These are phyloP conservation scores for Capsicum baccatum DNA, from an alignment of 257 asterid species.

Conservation along the genomic window DNA sequence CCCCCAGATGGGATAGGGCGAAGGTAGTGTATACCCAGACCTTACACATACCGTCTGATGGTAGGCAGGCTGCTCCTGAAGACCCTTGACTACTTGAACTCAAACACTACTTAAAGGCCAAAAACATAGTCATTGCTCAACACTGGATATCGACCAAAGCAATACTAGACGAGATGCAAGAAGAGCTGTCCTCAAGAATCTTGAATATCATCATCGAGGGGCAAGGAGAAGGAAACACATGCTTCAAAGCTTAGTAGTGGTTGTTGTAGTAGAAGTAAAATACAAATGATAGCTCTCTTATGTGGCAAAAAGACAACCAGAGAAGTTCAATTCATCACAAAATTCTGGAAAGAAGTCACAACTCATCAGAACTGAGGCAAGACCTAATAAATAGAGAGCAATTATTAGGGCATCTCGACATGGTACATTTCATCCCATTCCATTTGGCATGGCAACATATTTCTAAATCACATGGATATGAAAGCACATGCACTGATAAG, in stretches of 20 bases:
- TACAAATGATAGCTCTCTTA: slow-evolving; percentile 19
- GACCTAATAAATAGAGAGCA: neutral
- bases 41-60: too few relatives aligned
- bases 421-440: neutral
- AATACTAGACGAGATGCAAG: neutral
- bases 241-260: neutral
- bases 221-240: neutral
- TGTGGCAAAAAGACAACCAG: slow-evolving; percentile 16
- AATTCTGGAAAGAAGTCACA: slow-evolving; percentile 1
- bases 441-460: neutral
- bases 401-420: slow-evolving; percentile 13
- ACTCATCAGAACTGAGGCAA: slow-evolving; percentile 7
- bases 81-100: neutral
- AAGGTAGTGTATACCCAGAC: too few relatives aligned
- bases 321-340: slow-evolving; percentile 24
- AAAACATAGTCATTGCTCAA: neutral
- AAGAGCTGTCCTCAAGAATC: neutral
- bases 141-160: neutral
- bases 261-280: neutral
- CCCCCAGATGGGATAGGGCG: too few relatives aligned
- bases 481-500: neutral
- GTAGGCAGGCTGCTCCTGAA: too few relatives aligned
- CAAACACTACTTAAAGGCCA: neutral
- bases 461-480: neutral
- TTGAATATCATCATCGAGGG: neutral